phyloP scores from a whole-genome alignment of 2,329 filamentous ascomycete species.

The Ilyonectria robusta region DNA sequence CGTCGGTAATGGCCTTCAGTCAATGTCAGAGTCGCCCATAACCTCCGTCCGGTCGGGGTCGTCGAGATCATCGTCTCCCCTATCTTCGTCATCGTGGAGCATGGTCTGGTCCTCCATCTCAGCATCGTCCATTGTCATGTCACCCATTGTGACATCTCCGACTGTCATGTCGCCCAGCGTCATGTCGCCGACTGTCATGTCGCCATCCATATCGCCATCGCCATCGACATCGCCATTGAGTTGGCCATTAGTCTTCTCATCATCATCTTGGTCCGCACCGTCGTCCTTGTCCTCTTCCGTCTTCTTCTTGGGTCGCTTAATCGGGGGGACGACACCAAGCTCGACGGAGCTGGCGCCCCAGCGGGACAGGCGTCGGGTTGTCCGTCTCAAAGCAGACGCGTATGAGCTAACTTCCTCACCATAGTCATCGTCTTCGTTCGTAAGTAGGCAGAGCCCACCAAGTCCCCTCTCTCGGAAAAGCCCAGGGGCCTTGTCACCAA shows the following conservation, averaged over 20 bases:
- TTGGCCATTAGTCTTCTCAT: constrained; percentile 48
- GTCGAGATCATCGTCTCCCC: constrained; percentile 64
- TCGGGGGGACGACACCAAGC: constrained; percentile 62
- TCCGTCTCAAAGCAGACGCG: constrained; percentile 75
- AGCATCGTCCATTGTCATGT: constrained; percentile 58
- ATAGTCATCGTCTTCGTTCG: constrained; percentile 77
- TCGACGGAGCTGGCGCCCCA: constrained; percentile 70
- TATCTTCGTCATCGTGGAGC: constrained; percentile 58
- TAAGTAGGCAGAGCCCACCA: constrained; percentile 75
- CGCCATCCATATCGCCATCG: constrained; percentile 53
- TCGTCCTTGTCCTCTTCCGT: constrained; percentile 45
- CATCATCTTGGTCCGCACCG: constrained; percentile 46
- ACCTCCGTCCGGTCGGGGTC: constrained; percentile 57
- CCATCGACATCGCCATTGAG: constrained; percentile 40
- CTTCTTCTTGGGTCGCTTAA: constrained; percentile 58
- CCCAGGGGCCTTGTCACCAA: constrained; percentile 49
- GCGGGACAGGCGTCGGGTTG: constrained; percentile 75
- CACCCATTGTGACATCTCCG: constrained; percentile 50
- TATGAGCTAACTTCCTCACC: constrained; percentile 81
- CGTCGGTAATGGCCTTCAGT: constrained; percentile 33
- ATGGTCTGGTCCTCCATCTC: constrained; percentile 64
- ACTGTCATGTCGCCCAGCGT: constrained; percentile 56
- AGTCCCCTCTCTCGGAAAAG: constrained; percentile 70
- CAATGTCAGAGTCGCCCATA: constrained; percentile 55
- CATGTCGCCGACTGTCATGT: constrained; percentile 65